Conservation (phyloP, 2,329 filamentous ascomycete genomes). For the Fusarium avenaceum region DNA sequence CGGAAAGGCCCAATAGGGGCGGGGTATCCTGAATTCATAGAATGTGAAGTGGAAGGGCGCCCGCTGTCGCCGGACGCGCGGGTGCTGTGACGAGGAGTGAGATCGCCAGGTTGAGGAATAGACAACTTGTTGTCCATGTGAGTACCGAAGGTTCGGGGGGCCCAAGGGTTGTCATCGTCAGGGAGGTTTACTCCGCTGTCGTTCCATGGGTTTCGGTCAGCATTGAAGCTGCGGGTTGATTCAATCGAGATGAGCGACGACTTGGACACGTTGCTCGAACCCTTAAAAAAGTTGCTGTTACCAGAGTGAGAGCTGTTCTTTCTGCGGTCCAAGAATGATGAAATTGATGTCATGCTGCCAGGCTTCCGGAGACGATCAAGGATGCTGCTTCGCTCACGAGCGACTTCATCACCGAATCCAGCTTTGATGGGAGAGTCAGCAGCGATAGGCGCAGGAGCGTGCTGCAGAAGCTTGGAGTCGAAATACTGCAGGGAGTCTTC, state of each 20-base stretch:
- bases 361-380: conserved; percentile 96
- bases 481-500: conserved; percentile 98
- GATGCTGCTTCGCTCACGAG: conserved; percentile 83
- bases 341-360: conserved; percentile 92
- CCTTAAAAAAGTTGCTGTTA: conserved; percentile 89
- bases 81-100: conserved; percentile 85
- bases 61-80: conserved; percentile 91
- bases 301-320: conserved; percentile 93
- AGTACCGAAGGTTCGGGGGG: conserved; percentile 73
- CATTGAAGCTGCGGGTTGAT: conserved; percentile 88
- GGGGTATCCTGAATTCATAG: conserved; percentile 95
- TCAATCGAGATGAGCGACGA: conserved; percentile 96
- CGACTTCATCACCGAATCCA: conserved; percentile 84
- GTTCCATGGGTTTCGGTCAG: conserved; percentile 97
- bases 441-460: conserved; percentile 82
- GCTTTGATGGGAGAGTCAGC: conserved; percentile 92
- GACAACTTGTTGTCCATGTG: conserved; percentile 73
- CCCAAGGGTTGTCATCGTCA: conserved; percentile 84
- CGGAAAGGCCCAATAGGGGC: conserved; percentile 90
- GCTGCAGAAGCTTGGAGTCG: conserved; percentile 94
- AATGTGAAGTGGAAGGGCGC: conserved; percentile 94
- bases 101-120: conserved; percentile 80
- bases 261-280: conserved; percentile 90
- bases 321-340: conserved; percentile 94
- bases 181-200: conserved; percentile 95